Evolutionary conservation across 129 eudicot species (phyloP).

Genomic region (Rutidosis leptorrhynchoides): DNA sequence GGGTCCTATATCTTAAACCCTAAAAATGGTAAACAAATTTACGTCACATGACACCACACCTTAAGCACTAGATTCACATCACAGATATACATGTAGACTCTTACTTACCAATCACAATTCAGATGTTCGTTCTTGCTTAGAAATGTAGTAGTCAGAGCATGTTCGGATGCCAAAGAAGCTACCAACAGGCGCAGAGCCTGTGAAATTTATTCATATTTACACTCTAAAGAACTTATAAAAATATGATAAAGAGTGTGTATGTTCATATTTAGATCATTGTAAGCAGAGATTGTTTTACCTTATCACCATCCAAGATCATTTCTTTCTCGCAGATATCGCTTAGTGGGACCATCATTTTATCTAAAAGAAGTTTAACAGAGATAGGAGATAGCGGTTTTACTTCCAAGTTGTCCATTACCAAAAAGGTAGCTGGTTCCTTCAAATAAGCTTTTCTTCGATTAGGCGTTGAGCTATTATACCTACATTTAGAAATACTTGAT

Average conservation of each 20-base stretch:
- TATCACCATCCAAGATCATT: slow-evolving; percentile 16
- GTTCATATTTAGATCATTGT: too few relatives aligned
- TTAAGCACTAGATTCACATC: too few relatives aligned
- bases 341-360: slow-evolving; percentile 15
- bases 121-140: not conserved
- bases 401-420: slow-evolving; percentile 17
- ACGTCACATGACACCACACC: too few relatives aligned
- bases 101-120: slow-evolving; percentile 17
- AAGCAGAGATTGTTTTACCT: slow-evolving; percentile 11
- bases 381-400: slow-evolving; percentile 20
- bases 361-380: slow-evolving; percentile 12
- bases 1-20: too few relatives aligned
- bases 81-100: not conserved
- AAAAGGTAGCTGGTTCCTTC: slow-evolving; percentile 9
- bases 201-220: not conserved
- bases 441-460: not conserved
- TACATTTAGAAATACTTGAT: not conserved
- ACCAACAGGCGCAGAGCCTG: slow-evolving; percentile 22
- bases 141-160: slow-evolving; percentile 13
- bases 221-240: not conserved
- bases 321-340: not conserved
- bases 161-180: slow-evolving; percentile 19
- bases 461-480: not conserved
- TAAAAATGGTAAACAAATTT: too few relatives aligned
- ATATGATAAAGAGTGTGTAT: too few relatives aligned